These are phyloP conservation scores for Aspergillus awamori DNA, from an alignment of 2,329 filamentous ascomycete genomes.

Conservation along the genomic window DNA sequence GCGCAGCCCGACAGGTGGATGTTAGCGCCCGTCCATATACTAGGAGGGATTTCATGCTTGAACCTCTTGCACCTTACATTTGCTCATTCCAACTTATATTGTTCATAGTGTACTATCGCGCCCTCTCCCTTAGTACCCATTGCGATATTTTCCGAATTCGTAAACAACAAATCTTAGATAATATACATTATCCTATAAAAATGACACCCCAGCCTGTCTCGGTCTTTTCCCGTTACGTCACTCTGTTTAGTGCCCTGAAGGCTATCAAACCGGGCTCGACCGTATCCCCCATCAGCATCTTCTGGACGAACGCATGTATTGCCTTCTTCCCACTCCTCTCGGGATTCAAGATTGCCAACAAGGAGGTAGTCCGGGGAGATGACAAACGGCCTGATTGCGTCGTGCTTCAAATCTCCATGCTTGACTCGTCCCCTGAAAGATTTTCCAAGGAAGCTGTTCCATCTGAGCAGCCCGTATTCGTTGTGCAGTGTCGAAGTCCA, in stretches of 20 bases:
- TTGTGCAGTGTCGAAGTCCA: not conserved
- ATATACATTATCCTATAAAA: no score
- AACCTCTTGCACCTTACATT: no score
- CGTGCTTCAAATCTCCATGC: not conserved
- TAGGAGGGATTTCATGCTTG: no score
- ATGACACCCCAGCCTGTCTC: no score
- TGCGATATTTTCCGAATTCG: no score
- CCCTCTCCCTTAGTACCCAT: fast-evolving
- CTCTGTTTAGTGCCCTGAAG: not conserved
- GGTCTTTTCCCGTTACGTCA: not conserved
- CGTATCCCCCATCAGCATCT: not conserved
- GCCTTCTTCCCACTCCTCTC: not conserved
- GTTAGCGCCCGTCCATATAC: no score
- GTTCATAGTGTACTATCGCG: no score
- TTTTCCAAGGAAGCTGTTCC: not conserved
- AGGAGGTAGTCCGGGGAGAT: not conserved
- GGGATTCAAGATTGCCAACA: not conserved
- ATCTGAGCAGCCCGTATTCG: not conserved
- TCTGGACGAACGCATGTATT: not conserved
- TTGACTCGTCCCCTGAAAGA: not conserved
- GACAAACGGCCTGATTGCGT: not conserved
- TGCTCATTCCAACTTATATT: no score
- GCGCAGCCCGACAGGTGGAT: no score
- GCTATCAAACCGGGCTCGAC: not conserved
- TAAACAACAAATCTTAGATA: no score